Evolutionary conservation across 2,329 filamentous ascomycete species (phyloP).

Genomic region (Sporothrix inflata): DNA sequence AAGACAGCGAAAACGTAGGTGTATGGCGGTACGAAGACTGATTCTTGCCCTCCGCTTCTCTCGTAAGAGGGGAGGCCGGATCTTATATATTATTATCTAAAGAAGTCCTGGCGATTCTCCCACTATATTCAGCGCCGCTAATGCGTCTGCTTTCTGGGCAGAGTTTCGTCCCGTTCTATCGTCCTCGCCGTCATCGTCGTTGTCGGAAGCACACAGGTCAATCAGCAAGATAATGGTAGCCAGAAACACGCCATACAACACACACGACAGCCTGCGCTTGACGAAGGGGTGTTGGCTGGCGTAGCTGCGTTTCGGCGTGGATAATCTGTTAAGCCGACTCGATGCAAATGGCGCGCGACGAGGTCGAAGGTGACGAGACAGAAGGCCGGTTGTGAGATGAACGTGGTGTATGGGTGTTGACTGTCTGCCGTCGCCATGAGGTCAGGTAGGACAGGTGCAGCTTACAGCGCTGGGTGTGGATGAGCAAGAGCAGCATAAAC

Average conservation of each 20-base stretch:
- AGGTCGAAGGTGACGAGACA: background rate
- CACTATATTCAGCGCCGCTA: too few species aligned
- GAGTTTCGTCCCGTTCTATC: too few species aligned
- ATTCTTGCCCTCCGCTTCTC: too few species aligned
- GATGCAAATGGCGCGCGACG: conserved; percentile 21
- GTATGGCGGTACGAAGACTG: too few species aligned
- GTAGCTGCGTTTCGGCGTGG: conserved; percentile 15
- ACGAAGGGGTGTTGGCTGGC: conserved; percentile 20
- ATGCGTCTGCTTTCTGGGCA: too few species aligned
- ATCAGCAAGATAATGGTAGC: conserved; percentile 26
- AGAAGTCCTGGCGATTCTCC: too few species aligned
- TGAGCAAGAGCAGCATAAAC: conserved; percentile 44
- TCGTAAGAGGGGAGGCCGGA: too few species aligned
- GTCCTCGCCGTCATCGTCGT: background rate
- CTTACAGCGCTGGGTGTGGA: conserved; percentile 45
- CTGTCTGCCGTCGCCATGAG: conserved; percentile 13
- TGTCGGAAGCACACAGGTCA: conserved; percentile 26
- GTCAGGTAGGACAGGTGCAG: conserved; percentile 46
- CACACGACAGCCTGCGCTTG: conserved; percentile 20
- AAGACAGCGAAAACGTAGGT: too few species aligned
- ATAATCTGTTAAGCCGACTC: conserved; percentile 26
- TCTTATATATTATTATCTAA: too few species aligned
- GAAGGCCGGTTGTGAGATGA: background rate
- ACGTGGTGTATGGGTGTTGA: too few species aligned
- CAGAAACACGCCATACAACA: conserved; percentile 25